Conservation (phyloP, 371 early-diverging fungal species). For the Apophysomyces variabilis region DNA sequence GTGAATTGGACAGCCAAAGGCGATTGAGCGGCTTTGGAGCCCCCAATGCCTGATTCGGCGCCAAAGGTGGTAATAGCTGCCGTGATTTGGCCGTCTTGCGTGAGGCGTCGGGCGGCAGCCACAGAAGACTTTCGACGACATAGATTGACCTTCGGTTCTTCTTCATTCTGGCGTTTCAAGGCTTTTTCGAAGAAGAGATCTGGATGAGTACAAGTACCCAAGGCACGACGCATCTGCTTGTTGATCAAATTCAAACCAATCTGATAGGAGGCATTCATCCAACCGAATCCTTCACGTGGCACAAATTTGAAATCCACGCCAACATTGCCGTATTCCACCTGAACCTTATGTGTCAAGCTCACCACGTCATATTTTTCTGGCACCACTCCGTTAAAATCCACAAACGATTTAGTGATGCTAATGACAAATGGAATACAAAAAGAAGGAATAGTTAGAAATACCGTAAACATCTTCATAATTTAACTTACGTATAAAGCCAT, state of each 20-base stretch:
- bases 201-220: constrained; percentile 85
- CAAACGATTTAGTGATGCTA: constrained; percentile 90
- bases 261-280: constrained; percentile 97
- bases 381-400: constrained; percentile 97
- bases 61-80: constrained; percentile 31
- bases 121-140: constrained; percentile 30
- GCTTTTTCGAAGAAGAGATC: constrained; percentile 65
- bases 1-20: constrained; percentile 1
- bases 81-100: constrained; percentile 28
- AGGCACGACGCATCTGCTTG: constrained; percentile 77
- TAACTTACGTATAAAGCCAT: constrained; percentile 88
- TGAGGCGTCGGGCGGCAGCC: constrained; percentile 36
- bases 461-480: not conserved
- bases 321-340: constrained; percentile 96
- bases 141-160: constrained; percentile 15
- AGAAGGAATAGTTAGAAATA: not conserved
- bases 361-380: constrained; percentile 98
- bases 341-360: constrained; percentile 84
- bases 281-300: constrained; percentile 96
- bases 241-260: constrained; percentile 84
- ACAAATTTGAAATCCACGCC: constrained; percentile 95
- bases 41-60: constrained; percentile 21
- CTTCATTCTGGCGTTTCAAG: constrained; percentile 39
- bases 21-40: constrained; percentile 5
- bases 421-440: not conserved